These are phyloP conservation scores for Auriculariales sp. DNA, from an alignment of 768 basidiomycete genomes.

Conservation along the genomic window DNA sequence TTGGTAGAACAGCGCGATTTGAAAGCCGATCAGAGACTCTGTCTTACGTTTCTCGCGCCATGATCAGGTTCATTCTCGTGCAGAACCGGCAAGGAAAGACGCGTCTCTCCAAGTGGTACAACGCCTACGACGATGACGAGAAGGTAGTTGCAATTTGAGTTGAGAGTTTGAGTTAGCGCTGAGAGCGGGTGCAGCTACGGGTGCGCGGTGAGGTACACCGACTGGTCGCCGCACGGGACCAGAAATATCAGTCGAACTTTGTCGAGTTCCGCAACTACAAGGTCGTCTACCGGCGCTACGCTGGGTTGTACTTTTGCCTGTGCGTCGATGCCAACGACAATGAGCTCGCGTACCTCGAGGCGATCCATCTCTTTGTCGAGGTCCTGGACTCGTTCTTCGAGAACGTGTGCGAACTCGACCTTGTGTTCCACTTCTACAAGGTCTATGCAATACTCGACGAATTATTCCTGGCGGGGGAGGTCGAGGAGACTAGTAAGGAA, in stretches of 20 bases:
- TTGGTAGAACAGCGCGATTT: too few species aligned
- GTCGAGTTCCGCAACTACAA: conserved; percentile 99
- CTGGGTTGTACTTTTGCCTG: conserved; percentile 93
- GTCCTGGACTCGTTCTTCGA: conserved; percentile 86
- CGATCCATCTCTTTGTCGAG: conserved; percentile 96
- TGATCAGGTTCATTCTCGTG: conserved; percentile 97
- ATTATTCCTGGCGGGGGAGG: conserved; percentile 94
- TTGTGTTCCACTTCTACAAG: conserved; percentile 99
- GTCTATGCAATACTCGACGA: conserved; percentile 98
- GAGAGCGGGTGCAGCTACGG: conserved; percentile 45
- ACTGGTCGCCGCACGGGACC: conserved; percentile 88
- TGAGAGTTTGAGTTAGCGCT: background rate
- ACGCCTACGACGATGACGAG: conserved; percentile 97
- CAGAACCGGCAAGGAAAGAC: conserved; percentile 99
- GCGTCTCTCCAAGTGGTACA: conserved; percentile 95
- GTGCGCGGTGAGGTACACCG: conserved; percentile 94
- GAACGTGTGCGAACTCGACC: conserved; percentile 94
- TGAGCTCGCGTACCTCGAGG: conserved; percentile 92
- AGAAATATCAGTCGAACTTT: conserved; percentile 98
- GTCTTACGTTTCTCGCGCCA: too few species aligned
- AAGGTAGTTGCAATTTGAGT: conserved; percentile 40
- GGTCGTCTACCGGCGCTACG: conserved; percentile 91
- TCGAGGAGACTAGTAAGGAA: conserved; percentile 96
- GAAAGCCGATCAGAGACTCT: too few species aligned
- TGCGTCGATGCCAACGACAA: conserved; percentile 99